A percentile compares a stretch with the other conserved stretches of the same genome.
These are phyloP conservation scores for Ascochyta clinopodiicola DNA, from an alignment of 2,329 filamentous ascomycete species.

Conservation along the genomic window DNA sequence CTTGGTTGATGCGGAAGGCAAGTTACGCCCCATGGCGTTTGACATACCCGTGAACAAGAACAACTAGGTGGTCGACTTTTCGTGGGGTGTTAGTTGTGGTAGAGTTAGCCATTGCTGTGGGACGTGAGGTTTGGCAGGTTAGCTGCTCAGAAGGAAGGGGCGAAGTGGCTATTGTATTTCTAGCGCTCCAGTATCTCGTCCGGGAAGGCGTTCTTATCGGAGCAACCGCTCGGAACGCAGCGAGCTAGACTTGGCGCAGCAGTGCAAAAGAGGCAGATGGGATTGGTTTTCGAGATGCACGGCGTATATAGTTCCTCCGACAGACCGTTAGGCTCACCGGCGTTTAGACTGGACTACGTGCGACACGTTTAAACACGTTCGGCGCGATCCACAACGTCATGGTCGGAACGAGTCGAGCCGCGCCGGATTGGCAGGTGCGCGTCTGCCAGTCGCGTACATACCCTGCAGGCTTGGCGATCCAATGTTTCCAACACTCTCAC, in stretches of 20 bases:
- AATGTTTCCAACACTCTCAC: slow-evolving; percentile 2
- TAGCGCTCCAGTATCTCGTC: slow-evolving; percentile 28
- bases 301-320: slow-evolving; percentile 2
- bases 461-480: slow-evolving; percentile 17
- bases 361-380: background rate
- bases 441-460: slow-evolving; percentile 7
- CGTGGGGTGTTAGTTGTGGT: slow-evolving; percentile 13
- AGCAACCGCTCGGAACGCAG: slow-evolving; percentile 9
- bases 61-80: slow-evolving; percentile 71
- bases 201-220: slow-evolving; percentile 24
- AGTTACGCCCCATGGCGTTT: slow-evolving; percentile 6
- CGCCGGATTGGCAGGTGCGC: background rate
- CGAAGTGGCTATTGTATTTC: slow-evolving; percentile 23
- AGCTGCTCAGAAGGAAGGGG: slow-evolving; percentile 9
- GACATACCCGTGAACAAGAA: slow-evolving; percentile 76
- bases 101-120: slow-evolving; percentile 22
- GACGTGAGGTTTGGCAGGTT: background rate
- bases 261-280: background rate
- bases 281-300: background rate
- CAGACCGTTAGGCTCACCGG: background rate
- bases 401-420: slow-evolving; percentile 8
- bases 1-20: slow-evolving; percentile 5
- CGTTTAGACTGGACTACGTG: background rate
- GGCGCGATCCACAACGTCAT: slow-evolving; percentile 13
- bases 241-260: slow-evolving; percentile 3